These are phyloP conservation scores for Austroboletus olivaceoglutinosus DNA, from an alignment of 1,284 basidiomycete genomes.

Conservation along the genomic window DNA sequence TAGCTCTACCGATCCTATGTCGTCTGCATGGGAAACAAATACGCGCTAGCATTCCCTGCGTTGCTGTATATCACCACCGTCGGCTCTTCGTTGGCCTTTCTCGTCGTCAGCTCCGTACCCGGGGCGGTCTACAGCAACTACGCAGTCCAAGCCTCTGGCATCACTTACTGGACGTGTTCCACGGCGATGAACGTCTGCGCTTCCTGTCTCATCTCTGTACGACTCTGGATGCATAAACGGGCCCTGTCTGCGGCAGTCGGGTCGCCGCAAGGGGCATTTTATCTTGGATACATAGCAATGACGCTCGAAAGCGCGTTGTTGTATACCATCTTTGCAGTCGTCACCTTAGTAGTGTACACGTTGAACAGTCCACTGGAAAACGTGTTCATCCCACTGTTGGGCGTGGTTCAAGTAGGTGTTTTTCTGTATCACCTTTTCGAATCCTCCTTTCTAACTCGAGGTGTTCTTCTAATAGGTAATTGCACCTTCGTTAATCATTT, in stretches of 20 bases:
- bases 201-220: conserved; percentile 13
- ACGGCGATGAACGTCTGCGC: conserved; percentile 15
- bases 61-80: conserved; percentile 19
- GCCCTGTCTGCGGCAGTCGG: conserved; percentile 13
- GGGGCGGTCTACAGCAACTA: conserved; percentile 14
- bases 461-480: conserved; percentile 1
- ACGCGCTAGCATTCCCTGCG: not conserved
- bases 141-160: conserved; percentile 15
- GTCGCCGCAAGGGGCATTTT: conserved; percentile 17
- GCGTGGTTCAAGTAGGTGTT: conserved; percentile 14
- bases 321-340: conserved; percentile 17
- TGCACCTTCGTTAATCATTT: conserved; percentile 21
- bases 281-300: conserved; percentile 24
- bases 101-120: conserved; percentile 10
- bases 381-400: conserved; percentile 22
- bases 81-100: conserved; percentile 16
- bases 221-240: conserved; percentile 18
- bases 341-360: conserved; percentile 12
- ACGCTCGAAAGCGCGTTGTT: conserved; percentile 26
- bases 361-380: conserved; percentile 20
- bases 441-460: not conserved
- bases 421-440: no score
- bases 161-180: conserved; percentile 19
- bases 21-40: conserved; percentile 15
- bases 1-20: conserved; percentile 28